Percentiles rank a stretch among this genome's conserved stretches.
These are phyloP conservation scores for Colletotrichum melonis DNA, from an alignment of 2,329 filamentous ascomycete species.

Conservation along the genomic window DNA sequence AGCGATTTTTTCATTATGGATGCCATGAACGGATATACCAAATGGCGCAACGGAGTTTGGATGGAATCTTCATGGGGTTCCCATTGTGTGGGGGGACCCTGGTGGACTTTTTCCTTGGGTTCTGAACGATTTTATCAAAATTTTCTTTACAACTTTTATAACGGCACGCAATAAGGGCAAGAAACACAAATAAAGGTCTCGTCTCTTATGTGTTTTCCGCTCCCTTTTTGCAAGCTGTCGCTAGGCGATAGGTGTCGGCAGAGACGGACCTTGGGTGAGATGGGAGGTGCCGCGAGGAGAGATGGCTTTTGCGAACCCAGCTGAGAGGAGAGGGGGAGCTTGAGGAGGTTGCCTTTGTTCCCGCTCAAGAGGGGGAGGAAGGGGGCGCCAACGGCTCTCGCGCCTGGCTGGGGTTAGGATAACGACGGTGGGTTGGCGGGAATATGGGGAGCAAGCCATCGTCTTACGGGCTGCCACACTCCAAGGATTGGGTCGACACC, in stretches of 20 bases:
- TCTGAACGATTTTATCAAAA: background rate
- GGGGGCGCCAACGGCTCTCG: background rate
- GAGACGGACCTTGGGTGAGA: slow-evolving; percentile 1
- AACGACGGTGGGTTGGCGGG: background rate
- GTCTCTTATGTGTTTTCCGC: background rate
- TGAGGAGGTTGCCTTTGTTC: background rate
- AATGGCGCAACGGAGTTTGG: slow-evolving; percentile 2
- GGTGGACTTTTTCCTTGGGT: background rate
- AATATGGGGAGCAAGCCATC: background rate
- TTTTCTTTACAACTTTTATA: background rate
- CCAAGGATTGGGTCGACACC: slow-evolving; percentile 9
- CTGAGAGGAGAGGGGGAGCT: background rate
- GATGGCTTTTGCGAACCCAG: background rate
- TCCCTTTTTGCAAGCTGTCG: background rate
- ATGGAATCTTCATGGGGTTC: background rate
- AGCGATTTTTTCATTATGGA: background rate
- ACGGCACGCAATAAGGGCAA: background rate
- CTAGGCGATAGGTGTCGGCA: slow-evolving; percentile 3
- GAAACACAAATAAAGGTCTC: background rate
- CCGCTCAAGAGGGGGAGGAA: background rate
- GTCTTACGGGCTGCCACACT: background rate
- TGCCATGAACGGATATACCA: slow-evolving; percentile 1
- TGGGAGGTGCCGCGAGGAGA: background rate
- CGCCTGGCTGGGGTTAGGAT: background rate
- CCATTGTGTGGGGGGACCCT: background rate